Evolutionary conservation across 2,329 filamentous ascomycete genomes (phyloP).

Genomic region (Coniochaeta sp.): DNA sequence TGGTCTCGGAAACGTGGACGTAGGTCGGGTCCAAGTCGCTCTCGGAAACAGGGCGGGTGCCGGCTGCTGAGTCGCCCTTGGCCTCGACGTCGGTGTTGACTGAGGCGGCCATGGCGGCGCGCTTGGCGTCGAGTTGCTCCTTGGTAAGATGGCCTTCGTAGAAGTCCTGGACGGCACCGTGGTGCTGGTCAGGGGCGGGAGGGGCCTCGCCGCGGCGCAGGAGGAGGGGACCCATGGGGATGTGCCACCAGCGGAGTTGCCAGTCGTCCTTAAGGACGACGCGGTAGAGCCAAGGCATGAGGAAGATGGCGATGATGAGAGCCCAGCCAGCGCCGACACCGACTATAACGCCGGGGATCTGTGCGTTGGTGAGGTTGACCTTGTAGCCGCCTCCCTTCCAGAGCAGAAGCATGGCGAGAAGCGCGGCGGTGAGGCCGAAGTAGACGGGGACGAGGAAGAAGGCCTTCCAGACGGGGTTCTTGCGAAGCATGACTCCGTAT

Average conservation of each 20-base stretch:
- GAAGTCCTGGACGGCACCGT: conserved; percentile 42
- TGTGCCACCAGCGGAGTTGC: conserved; percentile 48
- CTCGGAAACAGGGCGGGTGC: conserved; percentile 2
- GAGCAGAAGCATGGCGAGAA: conserved; percentile 55
- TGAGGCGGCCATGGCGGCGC: conserved; percentile 15
- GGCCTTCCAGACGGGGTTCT: conserved; percentile 44
- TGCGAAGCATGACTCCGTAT: conserved; percentile 46
- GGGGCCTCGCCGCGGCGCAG: conserved; percentile 34
- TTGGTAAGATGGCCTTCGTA: conserved; percentile 49
- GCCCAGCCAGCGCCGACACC: conserved; percentile 42
- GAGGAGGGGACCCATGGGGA: conserved; percentile 46
- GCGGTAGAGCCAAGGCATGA: conserved; percentile 53
- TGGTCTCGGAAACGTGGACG: conserved; percentile 6
- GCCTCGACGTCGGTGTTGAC: conserved; percentile 16
- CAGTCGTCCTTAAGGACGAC: conserved; percentile 54
- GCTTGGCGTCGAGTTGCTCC: conserved; percentile 40
- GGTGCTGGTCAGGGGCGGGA: conserved; percentile 33
- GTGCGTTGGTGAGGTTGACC: conserved; percentile 38
- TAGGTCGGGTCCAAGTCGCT: neutral
- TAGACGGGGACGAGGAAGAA: conserved; percentile 48
- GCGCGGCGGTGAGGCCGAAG: conserved; percentile 46
- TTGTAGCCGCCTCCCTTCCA: conserved; percentile 41
- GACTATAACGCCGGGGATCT: conserved; percentile 47
- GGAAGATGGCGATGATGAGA: conserved; percentile 42
- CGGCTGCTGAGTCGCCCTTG: conserved; percentile 15